Conservation (phyloP, 805 yeast genomes). For the Alloascoidea hylecoeti region DNA sequence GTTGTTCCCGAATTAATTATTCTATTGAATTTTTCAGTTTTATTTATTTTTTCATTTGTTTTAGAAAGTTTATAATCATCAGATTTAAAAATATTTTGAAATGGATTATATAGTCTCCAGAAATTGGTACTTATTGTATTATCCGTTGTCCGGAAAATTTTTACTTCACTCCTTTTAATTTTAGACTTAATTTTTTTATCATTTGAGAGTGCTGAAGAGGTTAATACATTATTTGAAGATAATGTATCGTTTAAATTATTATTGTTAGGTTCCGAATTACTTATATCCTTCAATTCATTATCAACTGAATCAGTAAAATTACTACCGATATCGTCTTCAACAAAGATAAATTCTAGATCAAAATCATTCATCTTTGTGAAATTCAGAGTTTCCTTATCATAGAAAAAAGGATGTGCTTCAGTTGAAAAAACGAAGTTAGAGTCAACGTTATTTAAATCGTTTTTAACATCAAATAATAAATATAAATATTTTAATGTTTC, state of each 20-base stretch:
- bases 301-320: too few species aligned
- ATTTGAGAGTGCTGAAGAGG: not conserved
- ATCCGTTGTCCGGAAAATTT: too few species aligned
- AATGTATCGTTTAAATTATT: too few species aligned
- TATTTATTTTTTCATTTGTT: not conserved
- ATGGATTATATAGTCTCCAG: not conserved
- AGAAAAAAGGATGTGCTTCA: conserved; percentile 89
- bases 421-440: conserved; percentile 52
- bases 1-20: not conserved
- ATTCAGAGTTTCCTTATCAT: conserved; percentile 20
- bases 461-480: conserved; percentile 58
- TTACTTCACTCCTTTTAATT: not conserved
- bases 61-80: not conserved
- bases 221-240: too few species aligned
- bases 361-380: conserved; percentile 2
- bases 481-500: conserved; percentile 81
- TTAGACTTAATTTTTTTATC: not conserved
- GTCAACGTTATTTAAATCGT: conserved; percentile 29
- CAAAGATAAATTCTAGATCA: not conserved
- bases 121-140: too few species aligned
- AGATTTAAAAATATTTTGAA: not conserved
- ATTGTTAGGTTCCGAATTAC: not conserved
- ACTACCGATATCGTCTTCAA: too few species aligned
- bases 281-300: too few species aligned
- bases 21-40: not conserved